Percentiles rank a stretch among this genome's conserved stretches.
phyloP scores from a whole-genome alignment of 148 eudicot genomes.

The Vaccinium vitisidaea region DNA sequence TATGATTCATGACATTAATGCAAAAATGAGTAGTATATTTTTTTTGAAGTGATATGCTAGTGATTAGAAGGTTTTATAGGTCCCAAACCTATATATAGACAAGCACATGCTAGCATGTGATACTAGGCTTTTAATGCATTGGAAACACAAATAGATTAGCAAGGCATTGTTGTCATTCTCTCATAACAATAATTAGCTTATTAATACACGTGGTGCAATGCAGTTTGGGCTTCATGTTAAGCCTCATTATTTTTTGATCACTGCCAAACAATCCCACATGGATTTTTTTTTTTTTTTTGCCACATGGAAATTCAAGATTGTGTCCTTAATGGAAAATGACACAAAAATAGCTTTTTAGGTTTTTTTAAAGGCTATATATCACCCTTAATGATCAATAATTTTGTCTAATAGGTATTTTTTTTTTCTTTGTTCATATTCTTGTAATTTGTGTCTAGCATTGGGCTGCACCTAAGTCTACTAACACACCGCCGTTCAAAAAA shows the following conservation, averaged over 20 bases:
- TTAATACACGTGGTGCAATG: neutral
- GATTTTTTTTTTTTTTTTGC: no score
- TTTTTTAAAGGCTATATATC: no score
- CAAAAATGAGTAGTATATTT: neutral
- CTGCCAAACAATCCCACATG: conserved; percentile 11
- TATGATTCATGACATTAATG: neutral
- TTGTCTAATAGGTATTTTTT: neutral
- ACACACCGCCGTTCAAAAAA: no score
- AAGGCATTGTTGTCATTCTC: neutral
- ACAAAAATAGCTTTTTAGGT: neutral
- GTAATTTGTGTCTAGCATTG: no score
- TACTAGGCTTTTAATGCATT: neutral
- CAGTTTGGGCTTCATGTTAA: neutral
- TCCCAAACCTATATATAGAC: neutral
- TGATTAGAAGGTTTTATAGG: neutral
- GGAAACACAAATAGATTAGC: conserved; percentile 7
- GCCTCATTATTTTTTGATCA: neutral
- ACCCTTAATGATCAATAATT: no score
- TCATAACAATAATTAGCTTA: neutral
- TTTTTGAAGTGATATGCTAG: neutral
- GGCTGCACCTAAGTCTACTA: no score
- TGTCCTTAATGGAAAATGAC: conserved; percentile 11
- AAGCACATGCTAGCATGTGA: conserved; percentile 25
- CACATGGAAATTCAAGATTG: neutral
- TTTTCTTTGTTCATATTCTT: no score